Percentiles rank a stretch among this genome's conserved stretches.
These are phyloP conservation scores for Litchi chinensis DNA, from an alignment of 345 rosid genomes.

Conservation along the genomic window DNA sequence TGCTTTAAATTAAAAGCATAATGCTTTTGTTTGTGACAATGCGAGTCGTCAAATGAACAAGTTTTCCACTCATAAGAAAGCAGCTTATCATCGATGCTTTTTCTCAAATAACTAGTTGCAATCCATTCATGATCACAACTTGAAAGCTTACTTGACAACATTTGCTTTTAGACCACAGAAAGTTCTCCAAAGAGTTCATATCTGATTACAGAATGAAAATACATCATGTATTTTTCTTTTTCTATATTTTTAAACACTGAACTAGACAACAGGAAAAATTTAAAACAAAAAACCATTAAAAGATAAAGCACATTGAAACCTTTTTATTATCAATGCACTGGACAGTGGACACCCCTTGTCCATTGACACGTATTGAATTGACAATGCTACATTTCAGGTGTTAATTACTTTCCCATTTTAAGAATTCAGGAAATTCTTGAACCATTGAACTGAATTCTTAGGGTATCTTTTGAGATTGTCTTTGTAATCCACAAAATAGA, in stretches of 20 bases:
- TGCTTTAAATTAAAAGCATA: too few species aligned
- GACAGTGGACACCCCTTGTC: too few species aligned
- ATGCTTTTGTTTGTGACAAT: too few species aligned
- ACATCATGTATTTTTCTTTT: too few species aligned
- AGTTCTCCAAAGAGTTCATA: background rate
- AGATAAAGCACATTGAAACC: background rate
- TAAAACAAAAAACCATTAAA: too few species aligned
- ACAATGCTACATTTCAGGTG: background rate
- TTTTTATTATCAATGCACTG: too few species aligned
- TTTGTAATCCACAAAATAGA: slow-evolving; percentile 80
- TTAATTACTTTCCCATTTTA: background rate
- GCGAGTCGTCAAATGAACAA: background rate
- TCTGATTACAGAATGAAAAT: background rate
- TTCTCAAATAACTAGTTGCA: background rate
- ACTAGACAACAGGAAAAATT: background rate
- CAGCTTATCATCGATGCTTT: background rate
- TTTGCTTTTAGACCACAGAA: background rate
- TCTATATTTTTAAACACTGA: background rate
- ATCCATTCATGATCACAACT: background rate
- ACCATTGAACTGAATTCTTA: slow-evolving; percentile 86
- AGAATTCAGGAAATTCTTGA: slow-evolving; percentile 73
- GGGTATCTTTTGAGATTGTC: slow-evolving; percentile 91
- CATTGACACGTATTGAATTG: background rate
- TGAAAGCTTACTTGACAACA: background rate
- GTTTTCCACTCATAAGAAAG: background rate